A percentile compares a stretch with the other conserved stretches of the same genome.
These are phyloP conservation scores for Ziziphus jujuba DNA, from an alignment of 306 rosid species.

Conservation along the genomic window DNA sequence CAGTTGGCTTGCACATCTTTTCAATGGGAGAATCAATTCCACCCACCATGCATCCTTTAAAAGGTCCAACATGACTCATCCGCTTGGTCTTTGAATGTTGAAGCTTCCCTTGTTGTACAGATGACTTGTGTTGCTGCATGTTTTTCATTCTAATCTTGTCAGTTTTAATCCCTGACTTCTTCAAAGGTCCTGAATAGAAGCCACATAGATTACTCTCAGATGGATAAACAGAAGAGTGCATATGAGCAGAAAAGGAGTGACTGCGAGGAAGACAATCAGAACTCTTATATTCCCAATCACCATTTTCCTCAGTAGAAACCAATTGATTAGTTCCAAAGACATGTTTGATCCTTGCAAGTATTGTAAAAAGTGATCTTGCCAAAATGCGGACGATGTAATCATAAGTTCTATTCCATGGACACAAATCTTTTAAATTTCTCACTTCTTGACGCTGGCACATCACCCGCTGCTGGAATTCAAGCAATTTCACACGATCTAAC, in stretches of 20 bases:
- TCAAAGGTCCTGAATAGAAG: conserved; percentile 38
- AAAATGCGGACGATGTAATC: conserved; percentile 73
- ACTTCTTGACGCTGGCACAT: conserved; percentile 67
- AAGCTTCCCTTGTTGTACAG: conserved; percentile 30
- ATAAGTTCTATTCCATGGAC: conserved; percentile 77
- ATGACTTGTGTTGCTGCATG: conserved; percentile 24
- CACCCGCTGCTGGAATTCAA: conserved; percentile 57
- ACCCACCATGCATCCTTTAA: conserved; percentile 45
- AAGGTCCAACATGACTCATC: conserved; percentile 28
- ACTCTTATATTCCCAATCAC: conserved; percentile 14
- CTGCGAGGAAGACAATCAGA: conserved; percentile 32
- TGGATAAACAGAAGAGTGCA: conserved; percentile 36
- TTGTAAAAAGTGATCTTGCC: conserved; percentile 73
- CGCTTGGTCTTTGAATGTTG: conserved; percentile 35
- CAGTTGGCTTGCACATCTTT: conserved; percentile 39
- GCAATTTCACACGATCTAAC: conserved; percentile 27
- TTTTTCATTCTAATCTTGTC: conserved; percentile 34
- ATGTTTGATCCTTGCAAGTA: conserved; percentile 63
- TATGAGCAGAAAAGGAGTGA: conserved; percentile 32
- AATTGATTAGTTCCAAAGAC: conserved; percentile 47
- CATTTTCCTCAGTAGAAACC: conserved; percentile 17
- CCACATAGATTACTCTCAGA: conserved; percentile 32
- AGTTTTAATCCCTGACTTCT: conserved; percentile 26
- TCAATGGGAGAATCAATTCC: conserved; percentile 43
- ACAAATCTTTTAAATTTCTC: conserved; percentile 47